phyloP scores from a whole-genome alignment of 1,139 yeast genomes.

The Maudiozyma humilis region DNA sequence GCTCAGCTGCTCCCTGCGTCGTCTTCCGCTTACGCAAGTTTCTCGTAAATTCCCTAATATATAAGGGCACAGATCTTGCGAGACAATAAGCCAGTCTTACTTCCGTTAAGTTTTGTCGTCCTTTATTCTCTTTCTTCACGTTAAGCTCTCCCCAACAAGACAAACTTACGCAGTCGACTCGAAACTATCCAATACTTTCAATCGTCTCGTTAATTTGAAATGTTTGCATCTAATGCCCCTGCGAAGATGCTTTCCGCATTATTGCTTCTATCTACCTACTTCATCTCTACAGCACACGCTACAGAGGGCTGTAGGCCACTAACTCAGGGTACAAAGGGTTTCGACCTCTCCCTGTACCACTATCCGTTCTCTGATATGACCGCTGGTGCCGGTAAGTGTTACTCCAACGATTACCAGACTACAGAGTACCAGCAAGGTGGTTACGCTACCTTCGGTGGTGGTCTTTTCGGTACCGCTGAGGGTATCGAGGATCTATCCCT shows the following conservation, averaged over 20 bases:
- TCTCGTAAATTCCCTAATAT: too few relatives aligned
- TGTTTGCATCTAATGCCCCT: background rate
- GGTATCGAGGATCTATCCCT: constrained; percentile 1
- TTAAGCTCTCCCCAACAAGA: too few relatives aligned
- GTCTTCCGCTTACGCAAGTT: too few relatives aligned
- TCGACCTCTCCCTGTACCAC: constrained; percentile 2
- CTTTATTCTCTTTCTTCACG: too few relatives aligned
- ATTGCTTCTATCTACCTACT: background rate
- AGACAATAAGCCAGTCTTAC: too few relatives aligned
- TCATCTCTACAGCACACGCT: background rate
- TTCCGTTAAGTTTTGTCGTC: too few relatives aligned
- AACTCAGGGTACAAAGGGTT: background rate
- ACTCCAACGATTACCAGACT: background rate
- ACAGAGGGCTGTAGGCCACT: constrained; percentile 2
- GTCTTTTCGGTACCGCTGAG: constrained; percentile 1
- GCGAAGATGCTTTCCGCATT: background rate
- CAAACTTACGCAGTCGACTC: too few relatives aligned
- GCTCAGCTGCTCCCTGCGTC: too few relatives aligned
- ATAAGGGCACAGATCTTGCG: too few relatives aligned
- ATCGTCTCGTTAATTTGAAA: too few relatives aligned
- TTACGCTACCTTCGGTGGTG: constrained; percentile 2
- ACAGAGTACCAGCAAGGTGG: constrained; percentile 2
- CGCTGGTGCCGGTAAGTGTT: background rate
- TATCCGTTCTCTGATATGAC: background rate
- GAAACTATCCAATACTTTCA: too few relatives aligned